Evolutionary conservation across 2,329 filamentous ascomycete genomes (phyloP).

Genomic region (Pseudocercospora fijiensis): DNA sequence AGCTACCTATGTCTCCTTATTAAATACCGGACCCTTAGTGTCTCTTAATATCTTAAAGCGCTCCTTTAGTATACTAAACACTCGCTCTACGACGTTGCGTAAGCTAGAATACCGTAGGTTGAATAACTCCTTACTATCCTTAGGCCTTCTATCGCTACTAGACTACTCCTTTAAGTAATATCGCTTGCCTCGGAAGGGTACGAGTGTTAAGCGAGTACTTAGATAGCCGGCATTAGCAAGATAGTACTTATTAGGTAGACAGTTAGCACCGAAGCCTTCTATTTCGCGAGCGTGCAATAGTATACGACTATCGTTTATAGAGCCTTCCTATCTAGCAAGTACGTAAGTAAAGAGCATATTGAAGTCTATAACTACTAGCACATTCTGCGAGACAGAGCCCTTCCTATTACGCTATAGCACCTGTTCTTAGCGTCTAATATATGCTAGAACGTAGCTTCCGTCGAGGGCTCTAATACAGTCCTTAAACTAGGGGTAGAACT

Average conservation of each 20-base stretch:
- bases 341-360: conserved; percentile 9
- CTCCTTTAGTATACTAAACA: not conserved
- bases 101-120: not conserved
- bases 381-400: not conserved
- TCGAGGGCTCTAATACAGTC: not conserved
- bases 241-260: not conserved
- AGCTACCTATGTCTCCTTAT: not conserved
- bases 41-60: not conserved
- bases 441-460: not conserved
- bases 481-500: not conserved
- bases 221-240: too few species aligned
- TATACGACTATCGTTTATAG: conserved; percentile 2
- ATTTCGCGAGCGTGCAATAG: not conserved
- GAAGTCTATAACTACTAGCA: conserved; percentile 9
- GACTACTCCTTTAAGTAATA: not conserved
- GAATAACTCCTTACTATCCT: not conserved
- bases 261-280: conserved; percentile 1
- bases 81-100: not conserved
- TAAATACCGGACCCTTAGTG: not conserved
- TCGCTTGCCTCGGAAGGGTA: not conserved
- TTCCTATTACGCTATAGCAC: conserved; percentile 4
- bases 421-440: not conserved
- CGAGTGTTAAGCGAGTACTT: not conserved
- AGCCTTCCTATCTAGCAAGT: conserved; percentile 7
- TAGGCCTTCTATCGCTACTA: not conserved